Base-by-base conservation (phyloP, 1,139 yeast species). In the Kodamaea fungicola region DNA sequence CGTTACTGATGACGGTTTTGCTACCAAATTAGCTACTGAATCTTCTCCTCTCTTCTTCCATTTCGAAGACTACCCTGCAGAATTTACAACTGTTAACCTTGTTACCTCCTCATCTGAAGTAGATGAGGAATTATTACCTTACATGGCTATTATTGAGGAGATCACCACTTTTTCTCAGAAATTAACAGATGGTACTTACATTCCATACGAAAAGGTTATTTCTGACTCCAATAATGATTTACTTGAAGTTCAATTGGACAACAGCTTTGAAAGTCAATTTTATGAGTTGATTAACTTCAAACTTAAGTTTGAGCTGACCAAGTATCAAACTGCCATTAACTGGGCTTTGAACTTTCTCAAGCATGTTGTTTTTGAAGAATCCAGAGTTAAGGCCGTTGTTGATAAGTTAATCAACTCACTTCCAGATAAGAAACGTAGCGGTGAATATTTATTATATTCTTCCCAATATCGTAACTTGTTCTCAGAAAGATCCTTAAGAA, bases 371-470 rank as follows among this genome's bases (percentile, higher is more conserved):
- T 87, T 87, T 56, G 96, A 90, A 42, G 79, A 77, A 43, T 72
- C 77, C 12, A 74, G 97, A 55, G 74, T 89, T 16, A 73, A 72
- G 45, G 78, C 87, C 21, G 71, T 83, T 21, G 57, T 90, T 33
- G 95, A 89, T 45, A 87, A 86, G 52, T 69, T 83, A 34, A 62
- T 89, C 42, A 86, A 84, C 50, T 73, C 86, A 0, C 61, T 92
- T 32, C 83, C 96, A 0, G 96, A 88, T 40, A 67, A 74, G 31
- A 90, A 89, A 59, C 78, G 98, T 55, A 78, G 78, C 49, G 97
- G 95, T 16, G 78, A 78, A 34, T 60, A 73, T 3, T 82, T 90
- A 79, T 64, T 88, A 64, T 64, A 72, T 42, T 83, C 95, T 1
- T 59, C 84, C 8, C 70, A 78, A 26, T 68, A 72, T 46, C 71